phyloP scores from a whole-genome alignment of 495 filamentous ascomycete genomes.

The Hyaloscypha finlandica region DNA sequence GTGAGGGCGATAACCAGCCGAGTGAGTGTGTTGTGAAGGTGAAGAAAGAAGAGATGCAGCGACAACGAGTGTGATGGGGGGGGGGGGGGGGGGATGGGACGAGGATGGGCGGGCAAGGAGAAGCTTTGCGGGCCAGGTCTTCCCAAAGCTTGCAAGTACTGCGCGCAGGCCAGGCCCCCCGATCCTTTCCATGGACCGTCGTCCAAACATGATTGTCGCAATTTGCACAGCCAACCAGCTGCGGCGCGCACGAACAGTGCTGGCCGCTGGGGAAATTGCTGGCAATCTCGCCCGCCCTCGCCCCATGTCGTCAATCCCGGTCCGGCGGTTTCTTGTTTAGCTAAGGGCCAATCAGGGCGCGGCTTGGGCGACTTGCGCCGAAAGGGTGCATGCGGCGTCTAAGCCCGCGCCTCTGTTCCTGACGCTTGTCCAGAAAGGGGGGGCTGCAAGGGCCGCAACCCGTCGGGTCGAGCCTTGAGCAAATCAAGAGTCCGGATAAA shows the following conservation, averaged over 20 bases:
- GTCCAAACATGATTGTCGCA: neutral
- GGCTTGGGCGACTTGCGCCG: neutral
- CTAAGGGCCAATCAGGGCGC: neutral
- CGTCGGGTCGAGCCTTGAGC: neutral
- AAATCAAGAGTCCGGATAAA: neutral
- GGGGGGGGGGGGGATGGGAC: neutral
- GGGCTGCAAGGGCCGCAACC: neutral
- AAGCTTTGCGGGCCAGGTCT: neutral
- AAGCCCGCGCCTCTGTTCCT: constrained; percentile 11
- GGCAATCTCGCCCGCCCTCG: constrained; percentile 23
- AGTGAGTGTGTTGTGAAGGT: constrained; percentile 26
- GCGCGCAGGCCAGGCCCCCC: no score
- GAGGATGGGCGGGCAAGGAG: neutral
- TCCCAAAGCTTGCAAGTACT: no score
- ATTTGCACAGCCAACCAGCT: neutral
- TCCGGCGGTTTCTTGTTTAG: constrained; percentile 17
- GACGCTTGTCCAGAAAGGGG: constrained; percentile 22
- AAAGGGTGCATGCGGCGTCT: constrained; percentile 4
- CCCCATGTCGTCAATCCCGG: neutral
- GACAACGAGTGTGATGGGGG: constrained; percentile 7
- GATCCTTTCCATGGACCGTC: neutral
- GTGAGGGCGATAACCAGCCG: constrained; percentile 9
- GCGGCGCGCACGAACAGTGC: constrained; percentile 17
- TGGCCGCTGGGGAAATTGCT: constrained; percentile 21
- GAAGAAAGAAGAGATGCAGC: constrained; percentile 18